Base-by-base conservation (phyloP, 2,329 filamentous ascomycete species). In the Leptographium flavum region DNA sequence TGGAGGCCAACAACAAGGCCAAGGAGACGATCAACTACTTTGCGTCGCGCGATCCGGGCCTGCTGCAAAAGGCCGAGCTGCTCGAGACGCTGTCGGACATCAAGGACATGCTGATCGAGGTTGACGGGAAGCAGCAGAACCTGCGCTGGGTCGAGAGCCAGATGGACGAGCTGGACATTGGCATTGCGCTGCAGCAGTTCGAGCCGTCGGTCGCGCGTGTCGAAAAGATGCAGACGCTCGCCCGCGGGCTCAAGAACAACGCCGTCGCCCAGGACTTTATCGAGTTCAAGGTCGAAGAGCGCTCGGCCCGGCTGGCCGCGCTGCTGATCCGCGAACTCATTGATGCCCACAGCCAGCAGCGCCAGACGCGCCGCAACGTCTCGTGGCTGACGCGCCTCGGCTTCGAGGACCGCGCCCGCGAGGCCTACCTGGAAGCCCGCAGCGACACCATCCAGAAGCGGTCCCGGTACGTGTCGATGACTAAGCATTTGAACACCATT, bases 71-170 rank as follows among this genome's bases (percentile, higher is more conserved):
- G 61, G 79, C 83, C 0, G 84, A 90, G 47, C 67, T 92, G 3
- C 71, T 94, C 14, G 86, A 92, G 57, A 82, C 77, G 8, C 64
- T 87, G 10, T 87, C 86, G 2, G 78, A 81, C 50, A 79, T 83
- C 55, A 87, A 87, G 57, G 85, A 93, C 59, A 83, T 94, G 65
- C 75, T 94, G 45, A 88, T 98, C 53, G 92, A 98, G 55, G 86
- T 94, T 14, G 92, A 96, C 56, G 92, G 92, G 41, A 94, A 94
- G 56, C 88, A 95, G 61, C 87, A 96, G 59, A 95, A 92, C 58
- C 73, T 98, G 39, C 83, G 90, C 44, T 95, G 87, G 87, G 87
- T 98, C 0, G 92, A 98, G 60, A 79, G 80, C 43, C 87, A 96
- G 63, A 84, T 98, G 61, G 92, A 98, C 58, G 87, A 94, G 57